Percentiles rank a stretch among this genome's conserved stretches.
Conservation (phyloP, 108 stramenopile species). For the Cyclotella distinguenda region DNA sequence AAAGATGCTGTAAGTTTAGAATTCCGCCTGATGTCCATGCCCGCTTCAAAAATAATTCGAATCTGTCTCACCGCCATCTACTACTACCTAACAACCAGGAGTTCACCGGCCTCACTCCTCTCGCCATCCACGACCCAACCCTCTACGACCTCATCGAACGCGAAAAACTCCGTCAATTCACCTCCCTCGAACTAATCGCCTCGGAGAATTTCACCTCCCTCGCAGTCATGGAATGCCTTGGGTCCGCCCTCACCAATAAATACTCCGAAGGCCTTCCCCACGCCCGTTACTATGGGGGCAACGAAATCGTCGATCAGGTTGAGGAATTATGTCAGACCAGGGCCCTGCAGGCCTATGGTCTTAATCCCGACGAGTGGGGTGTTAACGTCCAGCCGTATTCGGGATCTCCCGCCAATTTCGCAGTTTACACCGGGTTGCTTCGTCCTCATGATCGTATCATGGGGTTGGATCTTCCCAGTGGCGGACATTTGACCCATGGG, state of each 20-base stretch:
- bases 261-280: conserved; percentile 99
- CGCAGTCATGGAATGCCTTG: conserved; percentile 98
- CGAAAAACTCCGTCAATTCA: conserved; percentile 94
- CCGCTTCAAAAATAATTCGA: background rate
- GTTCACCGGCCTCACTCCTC: conserved; percentile 86
- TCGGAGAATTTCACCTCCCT: conserved; percentile 99
- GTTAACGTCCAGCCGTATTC: conserved; percentile 98
- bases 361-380: conserved; percentile 96
- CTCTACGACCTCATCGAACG: conserved; percentile 96
- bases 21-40: background rate
- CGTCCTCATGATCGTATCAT: conserved; percentile 99
- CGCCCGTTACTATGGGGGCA: conserved; percentile 99
- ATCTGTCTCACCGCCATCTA: background rate
- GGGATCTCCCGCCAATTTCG: conserved; percentile 99
- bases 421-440: conserved; percentile 97
- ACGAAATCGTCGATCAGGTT: conserved; percentile 94
- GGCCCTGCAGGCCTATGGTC: conserved; percentile 96
- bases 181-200: conserved; percentile 97
- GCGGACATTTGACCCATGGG: conserved; percentile 98
- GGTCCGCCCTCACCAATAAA: conserved; percentile 99
- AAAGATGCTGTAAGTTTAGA: conserved; percentile 63
- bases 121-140: conserved; percentile 96
- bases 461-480: conserved; percentile 98
- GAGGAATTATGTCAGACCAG: conserved; percentile 94
- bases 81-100: conserved; percentile 38